Percentiles rank a stretch among this genome's conserved stretches.
Evolutionary conservation across 768 basidiomycete genomes (phyloP).

Genomic region (Solioccasus polychromus): DNA sequence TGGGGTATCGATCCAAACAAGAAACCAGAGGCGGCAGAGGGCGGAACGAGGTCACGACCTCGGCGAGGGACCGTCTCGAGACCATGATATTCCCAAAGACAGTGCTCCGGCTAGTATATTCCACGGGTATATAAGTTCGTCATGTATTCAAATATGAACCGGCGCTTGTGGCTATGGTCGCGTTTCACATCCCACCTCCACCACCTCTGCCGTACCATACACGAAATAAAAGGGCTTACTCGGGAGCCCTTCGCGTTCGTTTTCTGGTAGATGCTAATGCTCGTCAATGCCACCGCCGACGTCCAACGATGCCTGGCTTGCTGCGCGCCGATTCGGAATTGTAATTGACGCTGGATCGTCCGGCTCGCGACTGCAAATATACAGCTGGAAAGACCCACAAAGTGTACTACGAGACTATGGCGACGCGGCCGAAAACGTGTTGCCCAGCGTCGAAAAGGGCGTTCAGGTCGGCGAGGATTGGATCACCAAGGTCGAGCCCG

Average conservation of each 20-base stretch:
- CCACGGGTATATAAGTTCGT: too few relatives aligned
- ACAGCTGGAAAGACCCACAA: constrained; percentile 90
- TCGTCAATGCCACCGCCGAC: constrained; percentile 72
- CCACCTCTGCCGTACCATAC: constrained; percentile 14
- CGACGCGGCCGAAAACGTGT: constrained; percentile 45
- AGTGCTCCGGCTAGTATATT: too few relatives aligned
- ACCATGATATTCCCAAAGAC: constrained; percentile 9
- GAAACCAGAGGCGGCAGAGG: constrained; percentile 16
- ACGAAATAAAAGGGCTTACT: constrained; percentile 16
- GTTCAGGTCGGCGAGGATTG: constrained; percentile 77
- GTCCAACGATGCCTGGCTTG: constrained; percentile 69
- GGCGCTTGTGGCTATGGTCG: too few relatives aligned
- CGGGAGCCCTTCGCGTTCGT: constrained; percentile 22
- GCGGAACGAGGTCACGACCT: constrained; percentile 32
- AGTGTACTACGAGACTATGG: constrained; percentile 51
- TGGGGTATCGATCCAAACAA: constrained; percentile 31
- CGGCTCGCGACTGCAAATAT: constrained; percentile 93
- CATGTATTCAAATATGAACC: too few relatives aligned
- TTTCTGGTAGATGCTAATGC: constrained; percentile 26
- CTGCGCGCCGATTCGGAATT: constrained; percentile 81
- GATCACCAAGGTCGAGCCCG: constrained; percentile 91
- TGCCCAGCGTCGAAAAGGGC: constrained; percentile 92
- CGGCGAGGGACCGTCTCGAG: constrained; percentile 21
- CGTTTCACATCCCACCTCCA: not conserved
- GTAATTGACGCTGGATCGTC: constrained; percentile 99